These are phyloP conservation scores for Spathaspora gorwiae DNA, from an alignment of 805 yeast species.

Conservation along the genomic window DNA sequence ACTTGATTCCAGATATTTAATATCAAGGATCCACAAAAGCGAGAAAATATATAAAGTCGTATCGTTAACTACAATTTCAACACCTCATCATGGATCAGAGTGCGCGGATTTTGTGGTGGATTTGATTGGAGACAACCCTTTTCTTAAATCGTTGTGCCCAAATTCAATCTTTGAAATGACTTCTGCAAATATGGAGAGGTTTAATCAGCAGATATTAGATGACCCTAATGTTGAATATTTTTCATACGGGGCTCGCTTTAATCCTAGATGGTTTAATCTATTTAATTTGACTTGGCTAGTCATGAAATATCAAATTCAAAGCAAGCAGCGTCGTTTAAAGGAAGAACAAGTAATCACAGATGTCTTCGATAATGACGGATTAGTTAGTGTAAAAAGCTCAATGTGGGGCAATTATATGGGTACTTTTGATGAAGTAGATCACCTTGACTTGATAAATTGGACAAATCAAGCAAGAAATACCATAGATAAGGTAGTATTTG, in stretches of 20 bases:
- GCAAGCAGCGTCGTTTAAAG: constrained; percentile 2
- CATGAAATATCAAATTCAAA: constrained; percentile 31
- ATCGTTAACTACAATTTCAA: constrained; percentile 77
- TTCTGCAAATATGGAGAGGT: constrained; percentile 44
- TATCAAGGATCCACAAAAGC: constrained; percentile 42
- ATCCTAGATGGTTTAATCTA: constrained; percentile 57
- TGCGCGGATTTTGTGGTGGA: constrained; percentile 67
- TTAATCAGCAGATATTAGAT: constrained; percentile 51
- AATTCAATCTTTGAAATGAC: constrained; percentile 60
- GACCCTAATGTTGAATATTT: constrained; percentile 65
- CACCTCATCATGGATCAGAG: constrained; percentile 86
- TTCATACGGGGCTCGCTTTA: constrained; percentile 76
- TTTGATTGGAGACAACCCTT: constrained; percentile 16
- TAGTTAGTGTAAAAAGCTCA: constrained; percentile 74
- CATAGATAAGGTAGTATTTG: constrained; percentile 25
- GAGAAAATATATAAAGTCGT: constrained; percentile 52
- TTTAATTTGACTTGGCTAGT: constrained; percentile 64
- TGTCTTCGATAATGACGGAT: constrained; percentile 70
- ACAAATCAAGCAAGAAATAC: constrained; percentile 46
- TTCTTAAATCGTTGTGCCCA: constrained; percentile 19
- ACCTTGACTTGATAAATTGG: constrained; percentile 84
- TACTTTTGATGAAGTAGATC: constrained; percentile 74
- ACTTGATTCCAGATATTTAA: constrained; percentile 72
- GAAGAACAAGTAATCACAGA: constrained; percentile 6
- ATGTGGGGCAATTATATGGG: constrained; percentile 85